phyloP scores from a whole-genome alignment of 2,329 filamentous ascomycete species.

The Teratosphaeriaceae sp. region DNA sequence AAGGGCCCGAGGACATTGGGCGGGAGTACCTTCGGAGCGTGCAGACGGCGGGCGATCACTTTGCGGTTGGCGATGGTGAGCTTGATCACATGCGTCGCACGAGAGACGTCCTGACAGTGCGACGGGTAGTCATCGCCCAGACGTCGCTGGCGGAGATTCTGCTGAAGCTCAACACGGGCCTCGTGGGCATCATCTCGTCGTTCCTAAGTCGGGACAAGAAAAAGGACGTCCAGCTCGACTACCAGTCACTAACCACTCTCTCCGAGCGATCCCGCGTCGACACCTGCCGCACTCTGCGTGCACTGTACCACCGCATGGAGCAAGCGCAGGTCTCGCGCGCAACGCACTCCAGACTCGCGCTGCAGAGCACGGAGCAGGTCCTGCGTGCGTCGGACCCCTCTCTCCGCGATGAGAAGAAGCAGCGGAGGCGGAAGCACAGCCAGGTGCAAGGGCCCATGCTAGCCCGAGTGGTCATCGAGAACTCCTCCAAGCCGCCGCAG shows the following conservation, averaged over 20 bases:
- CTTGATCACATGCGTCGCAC: background rate
- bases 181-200: conserved; percentile 40
- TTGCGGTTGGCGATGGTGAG: conserved; percentile 40
- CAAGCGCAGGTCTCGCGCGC: background rate
- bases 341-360: background rate
- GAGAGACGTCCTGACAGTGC: conserved; percentile 6
- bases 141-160: conserved; percentile 41
- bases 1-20: conserved; percentile 37
- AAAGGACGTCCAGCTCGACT: conserved; percentile 31
- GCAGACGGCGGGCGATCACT: conserved; percentile 31
- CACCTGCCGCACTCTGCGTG: conserved; percentile 35
- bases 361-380: background rate
- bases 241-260: conserved; percentile 37
- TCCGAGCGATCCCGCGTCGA: conserved; percentile 42
- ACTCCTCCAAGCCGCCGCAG: conserved; percentile 21
- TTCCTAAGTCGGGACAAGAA: conserved; percentile 36
- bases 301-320: conserved; percentile 29
- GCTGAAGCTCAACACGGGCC: conserved; percentile 41
- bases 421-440: conserved; percentile 4
- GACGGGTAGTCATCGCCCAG: conserved; percentile 36
- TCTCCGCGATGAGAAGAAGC: conserved; percentile 1
- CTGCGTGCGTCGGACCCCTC: background rate
- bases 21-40: conserved; percentile 36
- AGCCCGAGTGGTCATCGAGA: conserved; percentile 24
- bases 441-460: conserved; percentile 18